These are phyloP conservation scores for Vitis labrusca DNA, from an alignment of 164 flowering plant species.

Conservation along the genomic window DNA sequence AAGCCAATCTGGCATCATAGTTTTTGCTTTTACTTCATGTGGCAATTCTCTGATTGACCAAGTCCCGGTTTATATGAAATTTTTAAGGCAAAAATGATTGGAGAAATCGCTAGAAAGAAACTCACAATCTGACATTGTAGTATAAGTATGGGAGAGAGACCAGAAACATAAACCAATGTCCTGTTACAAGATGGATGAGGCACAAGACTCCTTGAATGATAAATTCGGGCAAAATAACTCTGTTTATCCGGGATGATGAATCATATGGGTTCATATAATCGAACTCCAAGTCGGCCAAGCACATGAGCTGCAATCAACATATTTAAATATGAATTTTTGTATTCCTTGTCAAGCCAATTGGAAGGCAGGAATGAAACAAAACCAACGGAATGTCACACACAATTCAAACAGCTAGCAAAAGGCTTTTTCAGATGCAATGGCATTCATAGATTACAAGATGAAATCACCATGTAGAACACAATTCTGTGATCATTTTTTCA, in stretches of 20 bases:
- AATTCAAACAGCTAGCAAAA: neutral
- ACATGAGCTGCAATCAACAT: conserved; percentile 43
- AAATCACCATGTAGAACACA: no score
- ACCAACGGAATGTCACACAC: neutral
- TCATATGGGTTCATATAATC: conserved; percentile 57
- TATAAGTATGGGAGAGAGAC: conserved; percentile 40
- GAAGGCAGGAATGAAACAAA: neutral
- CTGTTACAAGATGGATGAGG: conserved; percentile 32
- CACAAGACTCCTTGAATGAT: conserved; percentile 34
- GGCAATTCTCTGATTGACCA: no score
- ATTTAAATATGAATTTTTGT: neutral
- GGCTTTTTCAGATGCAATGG: no score
- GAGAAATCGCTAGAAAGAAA: conserved; percentile 5
- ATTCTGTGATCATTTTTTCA: no score
- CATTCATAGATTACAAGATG: no score
- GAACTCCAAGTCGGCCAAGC: conserved; percentile 47
- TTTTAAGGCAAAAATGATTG: neutral
- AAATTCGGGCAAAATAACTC: conserved; percentile 41
- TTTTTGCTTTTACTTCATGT: no score
- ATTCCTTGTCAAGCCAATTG: neutral
- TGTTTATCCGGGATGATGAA: conserved; percentile 37
- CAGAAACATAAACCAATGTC: conserved; percentile 49
- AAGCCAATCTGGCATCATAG: no score
- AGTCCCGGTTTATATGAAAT: no score
- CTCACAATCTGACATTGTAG: conserved; percentile 42